These are phyloP conservation scores for Paramecium sexaurelia DNA, from an alignment of 73 alveolate genomes.

Conservation along the genomic window DNA sequence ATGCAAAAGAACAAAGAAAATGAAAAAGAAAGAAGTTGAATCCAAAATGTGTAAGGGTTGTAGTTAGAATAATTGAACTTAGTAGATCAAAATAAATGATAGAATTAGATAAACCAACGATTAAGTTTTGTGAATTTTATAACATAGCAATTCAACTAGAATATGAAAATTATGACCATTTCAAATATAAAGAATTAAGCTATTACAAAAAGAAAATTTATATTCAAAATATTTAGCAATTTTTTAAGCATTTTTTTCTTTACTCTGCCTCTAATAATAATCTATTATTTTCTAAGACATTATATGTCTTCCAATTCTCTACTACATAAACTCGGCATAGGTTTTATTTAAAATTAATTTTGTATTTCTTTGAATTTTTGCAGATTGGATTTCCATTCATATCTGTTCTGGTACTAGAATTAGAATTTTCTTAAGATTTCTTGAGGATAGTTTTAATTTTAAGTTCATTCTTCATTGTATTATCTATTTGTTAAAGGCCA, in stretches of 20 bases:
- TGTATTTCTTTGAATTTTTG: neutral
- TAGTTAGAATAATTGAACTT: too few relatives aligned
- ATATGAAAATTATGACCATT: neutral
- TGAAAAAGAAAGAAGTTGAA: too few relatives aligned
- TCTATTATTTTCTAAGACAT: neutral
- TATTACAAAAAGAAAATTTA: neutral
- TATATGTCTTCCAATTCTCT: constrained; percentile 9
- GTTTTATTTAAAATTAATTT: neutral
- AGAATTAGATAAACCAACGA: too few relatives aligned
- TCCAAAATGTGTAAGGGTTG: too few relatives aligned
- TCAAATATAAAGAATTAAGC: neutral
- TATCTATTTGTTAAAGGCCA: neutral
- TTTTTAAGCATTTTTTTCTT: neutral
- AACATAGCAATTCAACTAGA: too few relatives aligned
- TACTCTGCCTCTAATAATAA: neutral
- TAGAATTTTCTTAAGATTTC: neutral
- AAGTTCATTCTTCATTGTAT: neutral
- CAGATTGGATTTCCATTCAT: neutral
- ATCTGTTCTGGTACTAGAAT: neutral
- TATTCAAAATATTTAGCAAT: neutral
- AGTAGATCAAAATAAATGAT: too few relatives aligned
- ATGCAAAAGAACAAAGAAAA: too few relatives aligned
- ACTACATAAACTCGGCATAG: neutral
- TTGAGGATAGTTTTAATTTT: neutral
- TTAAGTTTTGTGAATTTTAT: too few relatives aligned